Base-by-base conservation (phyloP, 345 rosid species). In the Noccaea caerulescens region DNA sequence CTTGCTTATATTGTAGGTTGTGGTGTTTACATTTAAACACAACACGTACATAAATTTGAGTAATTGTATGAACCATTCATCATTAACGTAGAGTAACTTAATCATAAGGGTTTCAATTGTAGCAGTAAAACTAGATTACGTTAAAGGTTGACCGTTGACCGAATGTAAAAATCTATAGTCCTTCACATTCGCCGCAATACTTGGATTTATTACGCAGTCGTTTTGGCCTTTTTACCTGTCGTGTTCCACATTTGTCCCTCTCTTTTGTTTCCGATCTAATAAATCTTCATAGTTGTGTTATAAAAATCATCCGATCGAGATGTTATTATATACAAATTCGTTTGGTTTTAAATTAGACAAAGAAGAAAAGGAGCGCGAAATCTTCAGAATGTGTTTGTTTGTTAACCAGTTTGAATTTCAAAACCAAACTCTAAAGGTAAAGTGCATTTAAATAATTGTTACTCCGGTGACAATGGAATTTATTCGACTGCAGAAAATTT, bases 401-500 rank as follows among this genome's bases (percentile, higher is more conserved):
- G 36, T 11, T 53, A 23, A 60, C 54, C 2, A 45, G 8, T 75
- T 75, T 75, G 79, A 75, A 75, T 36, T 75, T 68, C 50, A 45
- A 75, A 73, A 72, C n/a, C 33, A 47, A 46, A 38, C 8, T 11
- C 14, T 5, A 42, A 39, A 69, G 32, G 58, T 56, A 69, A 63
- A 63, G 61, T 70, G 39, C 65, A 47, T 63, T 76, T 69, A 37
- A 68, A 38, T 63, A 63, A 10, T 14, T 69, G 65, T 62, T 56
- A 69, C 36, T 63, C 66, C 34, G 71, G 43, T 69, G 71, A 62
- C 79, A 63, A 57, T 63, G 71, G 79, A 76, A 76, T 76, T 76
- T 70, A 76, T 70, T 70, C 71, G 72, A 63, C 76, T 70, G 79
- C 79, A 76, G 7, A 63, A 70, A 69, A 57, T 47, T 75, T 23